These are phyloP conservation scores for Paramecium sexaurelia DNA, from an alignment of 73 alveolate genomes.

Conservation along the genomic window DNA sequence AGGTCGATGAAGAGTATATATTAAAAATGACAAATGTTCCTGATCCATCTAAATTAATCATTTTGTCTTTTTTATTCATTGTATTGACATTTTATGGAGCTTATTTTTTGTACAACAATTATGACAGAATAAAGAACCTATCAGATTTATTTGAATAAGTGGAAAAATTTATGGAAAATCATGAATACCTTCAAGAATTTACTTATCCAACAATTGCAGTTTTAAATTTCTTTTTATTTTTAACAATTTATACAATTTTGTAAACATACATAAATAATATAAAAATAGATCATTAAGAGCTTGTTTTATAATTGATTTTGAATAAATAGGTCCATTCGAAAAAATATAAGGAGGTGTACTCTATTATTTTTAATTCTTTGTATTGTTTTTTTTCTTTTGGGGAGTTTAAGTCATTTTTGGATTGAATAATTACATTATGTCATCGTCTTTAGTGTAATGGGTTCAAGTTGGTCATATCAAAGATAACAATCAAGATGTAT, in stretches of 20 bases:
- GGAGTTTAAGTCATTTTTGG: background rate
- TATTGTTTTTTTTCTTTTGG: background rate
- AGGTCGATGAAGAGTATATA: conserved; percentile 12
- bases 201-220: background rate
- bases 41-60: background rate
- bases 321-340: background rate
- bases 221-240: background rate
- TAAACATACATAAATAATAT: background rate
- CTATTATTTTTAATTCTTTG: background rate
- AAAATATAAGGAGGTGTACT: background rate
- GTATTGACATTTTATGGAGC: conserved; percentile 12
- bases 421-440: background rate
- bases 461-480: background rate
- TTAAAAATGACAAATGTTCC: conserved; percentile 6
- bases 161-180: background rate
- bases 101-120: conserved; percentile 15
- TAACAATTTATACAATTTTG: background rate
- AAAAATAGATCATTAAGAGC: background rate
- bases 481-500: background rate
- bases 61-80: background rate
- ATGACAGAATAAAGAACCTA: background rate
- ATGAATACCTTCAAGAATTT: background rate
- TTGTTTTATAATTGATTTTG: background rate
- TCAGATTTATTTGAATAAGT: background rate
- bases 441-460: conserved; percentile 13